Evolutionary conservation across 805 yeast genomes (phyloP), one percentile per base, ranked within the genome.

Genomic region (Candida pini): DNA sequence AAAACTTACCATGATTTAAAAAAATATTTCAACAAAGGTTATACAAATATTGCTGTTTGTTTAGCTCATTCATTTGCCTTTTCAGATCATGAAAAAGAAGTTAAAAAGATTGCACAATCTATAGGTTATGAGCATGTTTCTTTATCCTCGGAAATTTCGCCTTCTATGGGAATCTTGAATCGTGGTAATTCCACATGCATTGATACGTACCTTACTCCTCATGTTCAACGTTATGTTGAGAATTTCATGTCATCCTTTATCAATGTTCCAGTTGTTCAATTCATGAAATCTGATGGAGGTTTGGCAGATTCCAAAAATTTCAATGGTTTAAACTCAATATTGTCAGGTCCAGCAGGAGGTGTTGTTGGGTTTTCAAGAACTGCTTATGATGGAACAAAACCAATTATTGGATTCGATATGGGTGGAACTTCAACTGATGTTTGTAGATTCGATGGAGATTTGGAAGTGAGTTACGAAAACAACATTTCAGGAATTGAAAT

Each of bases 281-380:
- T 73, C 51, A 73, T 73, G 79, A 76, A 72, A 45, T 66, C 73
- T 8, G 74, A 72, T 51, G 78, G 78, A 29, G 78, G 78, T 6
- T 60, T 73, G 33, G 66, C 71, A 33, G 70, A 69, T 7, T 69
- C 73, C 58, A 64, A 66, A 37, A 62, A 64, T 32, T 73, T 73
- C 48, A 63, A 72, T 4, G 78, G 78, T 6, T 55, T 73, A 32
- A 63, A 68, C 42, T 73, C 78, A 7, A 62, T 73, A 24, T 54
- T 73, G 18, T 71, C 77, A 4, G 78, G 78, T 3, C 78, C 78
- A 2, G 78, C 78, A 28, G 78, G 78, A 31, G 77, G 76, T 28
- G 70, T 72, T 56, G 76, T 71, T 27, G 78, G 78, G 4, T 68
- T 59, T 36, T 71, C 73, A 2, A 62, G 63, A 40, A 71, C 77